Base-by-base conservation (phyloP, 2,329 filamentous ascomycete species). In the Colletotrichum destructivum region DNA sequence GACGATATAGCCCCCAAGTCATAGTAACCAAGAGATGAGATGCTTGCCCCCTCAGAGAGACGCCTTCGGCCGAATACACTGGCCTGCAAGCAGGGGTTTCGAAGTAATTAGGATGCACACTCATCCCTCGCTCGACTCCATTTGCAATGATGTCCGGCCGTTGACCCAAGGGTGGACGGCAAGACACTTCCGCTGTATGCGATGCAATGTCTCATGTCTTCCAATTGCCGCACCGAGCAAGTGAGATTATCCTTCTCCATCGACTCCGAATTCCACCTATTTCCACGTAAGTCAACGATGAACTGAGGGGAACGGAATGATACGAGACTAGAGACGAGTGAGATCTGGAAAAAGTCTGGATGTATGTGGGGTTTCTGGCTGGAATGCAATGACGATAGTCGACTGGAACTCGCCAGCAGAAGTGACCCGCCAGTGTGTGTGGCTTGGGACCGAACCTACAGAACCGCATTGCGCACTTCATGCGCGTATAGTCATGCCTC, bases 81-180 rank as follows among this genome's bases (percentile, higher is more conserved):
- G 47, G 57, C n/a, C n/a, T 40, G 46, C n/a, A 31, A 42, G 52
- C 38, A 35, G 38, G 26, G 57, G 51, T 52, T 71, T 68, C 57
- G 46, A 59, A 62, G 69, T 63, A 59, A 63, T 63, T 62, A 59
- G 38, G 52, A 38, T 69, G 59, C 44, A 31, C 51, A 31, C 38
- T 54, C 40, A 51, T 23, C 56, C 49, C 56, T 23, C 35, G 26
- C 56, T 23, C 35, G 26, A 38, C 46, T 23, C 59, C 47, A n/a
- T 40, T 23, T 23, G 8, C 38, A 49, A 12, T 11, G 16, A n/a
- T 38, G 26, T 15, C 31, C 52, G 31, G 52, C n/a, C 9, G 11
- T n/a, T 40, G 31, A 11, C 13, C 11, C 2, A 35, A 18, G 31
- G 52, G 18, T 12, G 52, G 38, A 21, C 55, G 44, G 35, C 54